Conservation (phyloP, 768 basidiomycete species). For the Pisolithus orientalis region DNA sequence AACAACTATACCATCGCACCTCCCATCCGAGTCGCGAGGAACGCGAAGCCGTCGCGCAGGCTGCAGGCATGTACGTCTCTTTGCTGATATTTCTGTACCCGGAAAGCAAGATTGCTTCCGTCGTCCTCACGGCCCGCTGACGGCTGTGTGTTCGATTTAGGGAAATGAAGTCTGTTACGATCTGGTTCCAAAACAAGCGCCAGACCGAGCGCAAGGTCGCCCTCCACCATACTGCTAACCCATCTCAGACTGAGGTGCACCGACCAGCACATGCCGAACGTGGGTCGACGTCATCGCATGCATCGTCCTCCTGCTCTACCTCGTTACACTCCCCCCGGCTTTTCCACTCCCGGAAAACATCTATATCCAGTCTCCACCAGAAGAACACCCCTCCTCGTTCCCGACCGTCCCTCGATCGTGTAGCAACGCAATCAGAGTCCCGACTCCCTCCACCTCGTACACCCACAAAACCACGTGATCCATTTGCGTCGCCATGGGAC, state of each 20-base stretch:
- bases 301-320: slow-evolving; percentile 21
- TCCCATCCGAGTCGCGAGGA: slow-evolving; percentile 74
- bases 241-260: slow-evolving; percentile 13
- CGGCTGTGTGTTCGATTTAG: slow-evolving; percentile 6
- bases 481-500: slow-evolving; percentile 24
- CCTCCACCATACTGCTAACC: slow-evolving; percentile 30
- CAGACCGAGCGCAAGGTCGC: slow-evolving; percentile 50
- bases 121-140: slow-evolving; percentile 7
- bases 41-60: slow-evolving; percentile 54
- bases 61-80: slow-evolving; percentile 54
- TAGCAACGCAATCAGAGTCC: slow-evolving; percentile 26
- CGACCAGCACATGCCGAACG: slow-evolving; percentile 5
- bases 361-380: slow-evolving; percentile 12
- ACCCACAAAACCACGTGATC: slow-evolving; percentile 24
- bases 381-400: slow-evolving; percentile 25
- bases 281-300: slow-evolving; percentile 12
- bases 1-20: slow-evolving; percentile 64
- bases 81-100: neutral
- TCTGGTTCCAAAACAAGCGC: slow-evolving; percentile 31
- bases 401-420: slow-evolving; percentile 27
- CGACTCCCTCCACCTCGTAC: slow-evolving; percentile 25
- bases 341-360: slow-evolving; percentile 33
- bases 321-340: slow-evolving; percentile 26
- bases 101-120: slow-evolving; percentile 6
- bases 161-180: slow-evolving; percentile 32